phyloP scores from a whole-genome alignment of 805 yeast species.

The Isabelozyma rhagii region DNA sequence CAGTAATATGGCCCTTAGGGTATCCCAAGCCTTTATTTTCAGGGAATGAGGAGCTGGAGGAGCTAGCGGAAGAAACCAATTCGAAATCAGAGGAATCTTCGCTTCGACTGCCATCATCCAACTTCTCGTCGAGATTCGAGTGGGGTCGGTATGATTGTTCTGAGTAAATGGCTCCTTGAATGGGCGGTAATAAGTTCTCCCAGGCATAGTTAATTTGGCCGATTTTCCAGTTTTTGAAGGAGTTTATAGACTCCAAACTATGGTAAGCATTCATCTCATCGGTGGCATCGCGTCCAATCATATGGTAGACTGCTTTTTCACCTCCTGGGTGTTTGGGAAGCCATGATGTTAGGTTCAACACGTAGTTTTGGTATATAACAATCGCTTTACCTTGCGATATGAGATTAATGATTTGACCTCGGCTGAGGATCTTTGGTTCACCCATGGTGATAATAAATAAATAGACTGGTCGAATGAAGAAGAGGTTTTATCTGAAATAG shows the following conservation, averaged over 20 bases:
- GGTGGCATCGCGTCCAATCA: constrained; percentile 87
- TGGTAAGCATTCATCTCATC: constrained; percentile 90
- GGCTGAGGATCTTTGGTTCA: constrained; percentile 13
- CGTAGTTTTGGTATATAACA: constrained; percentile 61
- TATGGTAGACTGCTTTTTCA: constrained; percentile 74
- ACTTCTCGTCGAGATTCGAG: constrained; percentile 6
- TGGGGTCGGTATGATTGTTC: not conserved
- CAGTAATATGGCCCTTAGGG: constrained; percentile 40
- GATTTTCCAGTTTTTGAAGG: constrained; percentile 56
- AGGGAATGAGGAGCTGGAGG: constrained; percentile 3
- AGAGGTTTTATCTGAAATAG: not conserved
- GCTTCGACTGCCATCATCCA: constrained; percentile 8
- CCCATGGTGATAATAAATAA: not conserved
- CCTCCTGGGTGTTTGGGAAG: constrained; percentile 83
- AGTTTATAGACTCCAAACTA: constrained; percentile 49
- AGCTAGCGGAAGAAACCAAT: constrained; percentile 7
- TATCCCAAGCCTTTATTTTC: constrained; percentile 29
- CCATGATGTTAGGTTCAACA: constrained; percentile 70
- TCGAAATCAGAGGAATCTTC: constrained; percentile 8
- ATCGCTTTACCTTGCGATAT: constrained; percentile 69
- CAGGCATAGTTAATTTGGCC: constrained; percentile 66
- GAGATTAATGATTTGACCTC: constrained; percentile 46
- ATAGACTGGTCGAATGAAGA: not conserved
- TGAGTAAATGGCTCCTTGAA: constrained; percentile 65
- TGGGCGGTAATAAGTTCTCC: constrained; percentile 81